Conservation (phyloP, 2,329 filamentous ascomycete species). For the Colletotrichum sp. region DNA sequence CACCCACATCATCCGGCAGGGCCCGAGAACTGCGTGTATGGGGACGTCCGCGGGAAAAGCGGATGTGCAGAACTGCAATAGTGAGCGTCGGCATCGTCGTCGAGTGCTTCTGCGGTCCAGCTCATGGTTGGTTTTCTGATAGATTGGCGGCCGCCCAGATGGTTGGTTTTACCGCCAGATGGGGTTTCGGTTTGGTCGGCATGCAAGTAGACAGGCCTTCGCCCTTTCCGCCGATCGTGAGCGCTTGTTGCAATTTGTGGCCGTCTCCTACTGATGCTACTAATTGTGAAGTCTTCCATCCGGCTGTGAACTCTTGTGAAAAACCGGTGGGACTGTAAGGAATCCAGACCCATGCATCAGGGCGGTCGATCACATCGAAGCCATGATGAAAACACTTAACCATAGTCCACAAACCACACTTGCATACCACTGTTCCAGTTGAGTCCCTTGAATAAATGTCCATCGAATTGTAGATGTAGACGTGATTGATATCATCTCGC, state of each 20-base stretch:
- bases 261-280: not conserved
- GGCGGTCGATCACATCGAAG: not conserved
- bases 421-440: not conserved
- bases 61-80: not conserved
- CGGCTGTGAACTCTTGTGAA: not conserved
- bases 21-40: not conserved
- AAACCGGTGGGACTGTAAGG: fast-evolving
- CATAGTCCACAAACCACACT: not conserved
- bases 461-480: too few species aligned
- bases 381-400: fast-evolving
- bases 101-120: not conserved
- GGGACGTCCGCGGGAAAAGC: not conserved
- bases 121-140: fast-evolving
- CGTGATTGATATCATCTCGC: not conserved
- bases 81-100: not conserved
- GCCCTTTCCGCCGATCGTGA: too few species aligned
- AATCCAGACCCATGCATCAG: not conserved
- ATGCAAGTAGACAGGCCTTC: fast-evolving
- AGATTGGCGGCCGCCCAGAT: not conserved
- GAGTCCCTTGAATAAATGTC: too few species aligned
- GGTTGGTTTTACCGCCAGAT: too few species aligned
- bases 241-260: too few species aligned
- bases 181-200: not conserved
- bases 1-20: not conserved
- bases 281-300: not conserved